These are phyloP conservation scores for Cyberlindnera maclurae DNA, from an alignment of 805 yeast genomes.

Conservation along the genomic window DNA sequence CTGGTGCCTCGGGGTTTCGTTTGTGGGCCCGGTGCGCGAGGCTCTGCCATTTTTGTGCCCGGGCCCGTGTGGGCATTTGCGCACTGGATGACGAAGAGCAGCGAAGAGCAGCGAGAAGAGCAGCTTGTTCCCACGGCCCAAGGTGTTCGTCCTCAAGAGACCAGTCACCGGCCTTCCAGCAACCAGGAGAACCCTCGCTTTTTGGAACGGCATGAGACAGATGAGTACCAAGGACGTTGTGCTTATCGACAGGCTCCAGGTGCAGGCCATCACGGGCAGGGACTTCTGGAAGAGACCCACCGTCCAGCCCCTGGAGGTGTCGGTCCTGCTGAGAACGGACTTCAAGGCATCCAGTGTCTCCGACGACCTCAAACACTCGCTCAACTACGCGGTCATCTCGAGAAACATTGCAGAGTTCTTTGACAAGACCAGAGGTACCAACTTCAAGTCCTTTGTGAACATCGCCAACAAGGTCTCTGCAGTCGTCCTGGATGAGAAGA, in stretches of 20 bases:
- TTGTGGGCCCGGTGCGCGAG: too few relatives aligned
- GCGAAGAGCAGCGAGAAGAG: too few relatives aligned
- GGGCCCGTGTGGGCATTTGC: too few relatives aligned
- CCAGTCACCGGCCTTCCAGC: too few relatives aligned
- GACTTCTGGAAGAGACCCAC: constrained; percentile 69
- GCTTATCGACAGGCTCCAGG: constrained; percentile 38
- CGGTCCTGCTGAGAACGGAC: constrained; percentile 56
- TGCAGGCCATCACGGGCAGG: constrained; percentile 58
- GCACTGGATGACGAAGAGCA: too few relatives aligned
- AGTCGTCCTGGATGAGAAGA: constrained; percentile 36
- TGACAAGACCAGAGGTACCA: constrained; percentile 30
- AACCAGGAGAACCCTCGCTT: too few relatives aligned
- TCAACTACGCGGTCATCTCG: constrained; percentile 83
- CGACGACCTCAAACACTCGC: constrained; percentile 75
- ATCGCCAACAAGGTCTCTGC: constrained; percentile 41
- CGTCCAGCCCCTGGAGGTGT: constrained; percentile 58
- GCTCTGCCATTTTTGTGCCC: too few relatives aligned
- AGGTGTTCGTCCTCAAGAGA: too few relatives aligned
- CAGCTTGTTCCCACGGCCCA: too few relatives aligned
- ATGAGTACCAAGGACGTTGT: constrained; percentile 13
- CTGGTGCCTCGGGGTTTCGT: too few relatives aligned
- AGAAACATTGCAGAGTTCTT: constrained; percentile 52
- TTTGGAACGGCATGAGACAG: too few relatives aligned
- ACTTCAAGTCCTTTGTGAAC: constrained; percentile 29
- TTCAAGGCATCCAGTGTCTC: constrained; percentile 67